Evolutionary conservation across 495 filamentous ascomycete species (phyloP).

Genomic region (Cudoniella acicularis): DNA sequence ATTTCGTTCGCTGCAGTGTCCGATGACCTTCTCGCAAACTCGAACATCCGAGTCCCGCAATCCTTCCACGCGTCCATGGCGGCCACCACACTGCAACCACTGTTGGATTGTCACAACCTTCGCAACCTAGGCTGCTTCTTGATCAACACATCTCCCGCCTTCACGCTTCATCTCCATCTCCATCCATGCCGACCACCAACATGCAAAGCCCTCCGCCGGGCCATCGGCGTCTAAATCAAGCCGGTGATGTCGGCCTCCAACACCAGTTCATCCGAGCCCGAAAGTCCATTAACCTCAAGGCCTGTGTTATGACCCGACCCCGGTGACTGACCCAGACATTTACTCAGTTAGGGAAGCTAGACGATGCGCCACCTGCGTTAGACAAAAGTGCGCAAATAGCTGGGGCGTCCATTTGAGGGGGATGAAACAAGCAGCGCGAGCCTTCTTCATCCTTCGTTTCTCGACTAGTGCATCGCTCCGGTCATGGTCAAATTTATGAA

Average conservation of each 20-base stretch:
- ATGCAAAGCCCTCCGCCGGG: background rate
- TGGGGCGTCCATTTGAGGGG: background rate
- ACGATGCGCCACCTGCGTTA: background rate
- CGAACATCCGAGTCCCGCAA: no score
- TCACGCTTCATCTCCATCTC: no score
- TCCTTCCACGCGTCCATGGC: no score
- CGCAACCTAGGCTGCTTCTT: no score
- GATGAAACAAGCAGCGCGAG: background rate
- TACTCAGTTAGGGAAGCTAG: no score
- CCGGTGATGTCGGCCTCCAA: background rate
- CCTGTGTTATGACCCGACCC: background rate
- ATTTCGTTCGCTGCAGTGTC: no score
- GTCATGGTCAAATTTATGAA: no score
- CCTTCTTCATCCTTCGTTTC: background rate
- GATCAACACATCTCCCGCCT: no score
- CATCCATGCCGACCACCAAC: background rate
- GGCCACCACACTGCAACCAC: no score
- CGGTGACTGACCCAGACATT: background rate
- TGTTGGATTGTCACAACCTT: no score
- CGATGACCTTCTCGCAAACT: no score
- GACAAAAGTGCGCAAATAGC: background rate
- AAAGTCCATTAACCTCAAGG: background rate
- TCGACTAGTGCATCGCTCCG: no score
- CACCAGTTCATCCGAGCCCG: background rate
- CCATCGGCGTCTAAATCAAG: background rate